Evolutionary conservation across 192 early-diverging fungal species (phyloP), one percentile per base, ranked within the genome.

Genomic region (Mortierella claussenii): DNA sequence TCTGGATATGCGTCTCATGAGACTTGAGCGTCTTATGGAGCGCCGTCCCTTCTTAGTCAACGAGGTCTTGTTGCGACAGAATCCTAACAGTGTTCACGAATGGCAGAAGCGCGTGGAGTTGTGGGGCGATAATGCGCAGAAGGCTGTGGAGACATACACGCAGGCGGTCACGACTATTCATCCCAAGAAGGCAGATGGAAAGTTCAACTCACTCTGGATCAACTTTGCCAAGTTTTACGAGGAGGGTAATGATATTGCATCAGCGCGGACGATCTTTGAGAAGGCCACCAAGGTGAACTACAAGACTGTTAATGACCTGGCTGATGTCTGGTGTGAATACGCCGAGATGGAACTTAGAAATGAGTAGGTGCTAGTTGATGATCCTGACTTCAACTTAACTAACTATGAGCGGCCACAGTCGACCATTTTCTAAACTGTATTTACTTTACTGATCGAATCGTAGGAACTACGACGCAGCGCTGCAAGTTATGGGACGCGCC

Each of bases 21-120:
- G 96, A 44, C 87, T 99, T 43, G 98, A 98, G 66, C 87, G 91
- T 55, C 79, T 98, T 32, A 94, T 99, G 89, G 91, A 95, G 57
- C 87, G 95, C 1, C 89, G 97, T 9, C 92, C 97, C 12, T 92
- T 98, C 73, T 76, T 99, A 34, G 94, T 96, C 23, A 98, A 92
- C 78, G 96, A 97, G 71, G 97, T 99, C 0, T 70, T 94, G 48
- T 75, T 99, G 42, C 81, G 96, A 31, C 94, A 96, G 71, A 96
- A 94, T 65, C 94, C 94, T 9, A 90, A 96, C 67, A 94, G 92
- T 57, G 95, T 96, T 23, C 64, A 87, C 46, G 94, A 96, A 64
- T 99, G 98, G 98, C 86, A 95, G 74, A 90, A 91, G 60, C 90
- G 98, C 8, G 94, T 88, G 0, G 74, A 86, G 45, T 82, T 97